Conservation (phyloP, 306 rosid genomes). For the Trifolium fragiferum region DNA sequence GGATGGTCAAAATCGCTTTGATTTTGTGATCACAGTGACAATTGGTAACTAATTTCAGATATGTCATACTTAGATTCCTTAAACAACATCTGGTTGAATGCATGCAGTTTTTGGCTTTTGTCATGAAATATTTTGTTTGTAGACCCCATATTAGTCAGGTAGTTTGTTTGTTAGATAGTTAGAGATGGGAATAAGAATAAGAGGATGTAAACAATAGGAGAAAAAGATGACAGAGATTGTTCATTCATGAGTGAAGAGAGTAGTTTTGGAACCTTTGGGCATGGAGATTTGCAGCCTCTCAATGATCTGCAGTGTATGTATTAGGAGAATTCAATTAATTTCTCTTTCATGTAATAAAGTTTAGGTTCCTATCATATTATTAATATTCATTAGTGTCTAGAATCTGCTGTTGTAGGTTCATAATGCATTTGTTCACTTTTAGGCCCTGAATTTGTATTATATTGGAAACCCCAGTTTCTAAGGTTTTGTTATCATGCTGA, state of each 20-base stretch:
- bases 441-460: constrained; percentile 24
- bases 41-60: constrained; percentile 65
- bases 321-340: background rate
- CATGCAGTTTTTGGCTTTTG: constrained; percentile 28
- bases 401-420: constrained; percentile 17
- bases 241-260: constrained; percentile 11
- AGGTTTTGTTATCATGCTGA: constrained; percentile 30
- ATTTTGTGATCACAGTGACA: constrained; percentile 77
- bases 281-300: constrained; percentile 12
- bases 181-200: background rate
- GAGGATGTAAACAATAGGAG: constrained; percentile 6
- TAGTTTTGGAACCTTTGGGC: background rate
- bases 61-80: constrained; percentile 21
- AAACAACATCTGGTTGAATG: constrained; percentile 23
- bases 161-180: background rate
- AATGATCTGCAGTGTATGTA: background rate
- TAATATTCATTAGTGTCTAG: constrained; percentile 9
- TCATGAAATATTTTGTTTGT: constrained; percentile 25
- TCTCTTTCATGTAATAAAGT: constrained; percentile 1
- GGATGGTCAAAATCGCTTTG: constrained; percentile 93
- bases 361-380: constrained; percentile 13
- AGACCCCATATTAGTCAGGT: background rate
- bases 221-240: constrained; percentile 1
- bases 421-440: constrained; percentile 32
- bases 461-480: constrained; percentile 18